These are phyloP conservation scores for Melampsora larici-populina DNA, from an alignment of 1,284 basidiomycete genomes.

Conservation along the genomic window DNA sequence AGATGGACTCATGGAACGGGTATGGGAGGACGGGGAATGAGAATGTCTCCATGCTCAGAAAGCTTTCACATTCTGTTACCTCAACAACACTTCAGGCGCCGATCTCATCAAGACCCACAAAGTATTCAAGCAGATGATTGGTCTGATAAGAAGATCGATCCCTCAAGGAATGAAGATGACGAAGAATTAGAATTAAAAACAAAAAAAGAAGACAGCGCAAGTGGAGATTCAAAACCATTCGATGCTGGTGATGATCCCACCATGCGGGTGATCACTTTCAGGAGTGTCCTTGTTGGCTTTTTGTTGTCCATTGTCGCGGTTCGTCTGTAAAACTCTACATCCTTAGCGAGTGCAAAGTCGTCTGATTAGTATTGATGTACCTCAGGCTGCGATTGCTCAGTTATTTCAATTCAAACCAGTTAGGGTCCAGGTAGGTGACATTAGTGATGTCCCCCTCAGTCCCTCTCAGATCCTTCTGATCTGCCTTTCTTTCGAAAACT, in stretches of 20 bases:
- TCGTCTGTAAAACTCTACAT: not conserved
- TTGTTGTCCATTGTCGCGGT: slow-evolving; percentile 38
- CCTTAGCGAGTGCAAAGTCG: not conserved
- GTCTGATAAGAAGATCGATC: not conserved
- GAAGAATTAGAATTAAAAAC: no score
- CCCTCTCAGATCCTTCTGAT: no score
- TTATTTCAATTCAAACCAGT: slow-evolving; percentile 44
- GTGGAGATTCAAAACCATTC: slow-evolving; percentile 24
- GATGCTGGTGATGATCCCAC: slow-evolving; percentile 28
- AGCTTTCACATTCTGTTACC: not conserved
- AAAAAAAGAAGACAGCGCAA: not conserved
- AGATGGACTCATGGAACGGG: not conserved
- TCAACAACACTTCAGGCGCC: slow-evolving; percentile 1
- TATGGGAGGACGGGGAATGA: not conserved
- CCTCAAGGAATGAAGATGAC: no score
- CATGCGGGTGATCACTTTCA: slow-evolving; percentile 37
- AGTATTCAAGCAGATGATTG: not conserved
- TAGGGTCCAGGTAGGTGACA: slow-evolving; percentile 28
- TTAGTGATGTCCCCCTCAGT: not conserved
- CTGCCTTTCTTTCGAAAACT: no score
- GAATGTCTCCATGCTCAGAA: not conserved
- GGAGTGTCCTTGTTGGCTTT: slow-evolving; percentile 36
- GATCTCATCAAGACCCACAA: not conserved
- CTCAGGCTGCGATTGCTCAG: slow-evolving; percentile 42
- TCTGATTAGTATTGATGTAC: not conserved